Evolutionary conservation across 2,329 filamentous ascomycete species (phyloP).

Genomic region (Corniculantispora saksenae): DNA sequence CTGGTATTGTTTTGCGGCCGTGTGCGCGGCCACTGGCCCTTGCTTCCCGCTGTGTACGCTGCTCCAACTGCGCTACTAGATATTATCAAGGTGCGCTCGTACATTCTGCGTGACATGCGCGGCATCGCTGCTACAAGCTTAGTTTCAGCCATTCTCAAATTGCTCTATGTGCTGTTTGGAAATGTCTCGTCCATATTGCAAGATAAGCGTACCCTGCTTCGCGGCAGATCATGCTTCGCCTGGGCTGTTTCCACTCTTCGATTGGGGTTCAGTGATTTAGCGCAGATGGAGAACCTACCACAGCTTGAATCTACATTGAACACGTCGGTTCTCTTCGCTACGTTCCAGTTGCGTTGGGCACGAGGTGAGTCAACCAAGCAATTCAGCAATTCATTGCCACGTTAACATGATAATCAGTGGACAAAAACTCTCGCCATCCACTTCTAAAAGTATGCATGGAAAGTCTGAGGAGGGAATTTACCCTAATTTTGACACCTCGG

Average conservation of each 20-base stretch:
- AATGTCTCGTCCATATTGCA: neutral
- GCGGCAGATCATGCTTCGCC: neutral
- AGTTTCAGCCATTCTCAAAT: neutral
- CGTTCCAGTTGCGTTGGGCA: neutral
- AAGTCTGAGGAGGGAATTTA: neutral
- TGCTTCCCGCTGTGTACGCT: neutral
- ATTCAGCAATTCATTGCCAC: neutral
- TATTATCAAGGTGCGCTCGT: neutral
- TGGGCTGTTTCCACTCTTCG: constrained; percentile 1
- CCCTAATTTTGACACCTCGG: neutral
- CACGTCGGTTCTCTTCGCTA: neutral
- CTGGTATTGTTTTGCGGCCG: neutral
- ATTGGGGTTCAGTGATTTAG: neutral
- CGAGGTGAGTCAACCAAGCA: neutral
- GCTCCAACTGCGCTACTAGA: neutral
- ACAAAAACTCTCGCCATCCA: neutral
- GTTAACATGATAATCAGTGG: neutral
- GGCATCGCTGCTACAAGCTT: neutral
- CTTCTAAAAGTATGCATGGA: neutral
- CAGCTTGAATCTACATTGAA: neutral
- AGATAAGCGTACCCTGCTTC: neutral
- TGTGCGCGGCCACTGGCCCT: neutral
- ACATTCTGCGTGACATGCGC: neutral
- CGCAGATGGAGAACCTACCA: neutral
- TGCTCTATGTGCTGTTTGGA: neutral